Conservation (phyloP, 2,329 filamentous ascomycete species). For the Fusarium cyanostomum region DNA sequence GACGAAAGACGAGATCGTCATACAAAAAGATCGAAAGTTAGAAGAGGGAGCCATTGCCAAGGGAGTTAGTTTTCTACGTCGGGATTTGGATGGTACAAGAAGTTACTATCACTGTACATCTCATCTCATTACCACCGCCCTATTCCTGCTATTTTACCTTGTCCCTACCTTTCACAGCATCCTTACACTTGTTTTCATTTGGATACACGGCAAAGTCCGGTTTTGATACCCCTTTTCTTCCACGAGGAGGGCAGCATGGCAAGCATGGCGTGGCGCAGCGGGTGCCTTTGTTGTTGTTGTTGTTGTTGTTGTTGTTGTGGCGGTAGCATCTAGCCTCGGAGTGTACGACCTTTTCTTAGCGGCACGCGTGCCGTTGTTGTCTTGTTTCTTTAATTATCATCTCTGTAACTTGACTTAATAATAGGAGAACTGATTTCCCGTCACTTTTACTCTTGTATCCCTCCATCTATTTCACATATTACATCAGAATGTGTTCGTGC, state of each 20-base stretch:
- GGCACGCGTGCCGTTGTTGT: conserved; percentile 9
- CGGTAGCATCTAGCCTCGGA: conserved; percentile 37
- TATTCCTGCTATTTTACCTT: conserved; percentile 1
- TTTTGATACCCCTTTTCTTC: conserved; percentile 42
- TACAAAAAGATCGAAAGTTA: not conserved
- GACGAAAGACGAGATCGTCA: not conserved
- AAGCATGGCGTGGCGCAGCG: conserved; percentile 35
- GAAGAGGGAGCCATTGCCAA: not conserved
- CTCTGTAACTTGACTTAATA: conserved; percentile 29
- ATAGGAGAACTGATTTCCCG: conserved; percentile 3
- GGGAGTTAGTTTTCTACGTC: conserved; percentile 26
- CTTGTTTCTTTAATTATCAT: conserved; percentile 20
- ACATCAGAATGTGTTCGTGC: conserved; percentile 19
- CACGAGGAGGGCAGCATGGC: conserved; percentile 34
- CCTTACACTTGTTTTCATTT: conserved; percentile 3
- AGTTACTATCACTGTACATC: not conserved
- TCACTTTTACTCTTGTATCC: conserved; percentile 4
- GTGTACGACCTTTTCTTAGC: conserved; percentile 25
- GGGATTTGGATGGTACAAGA: not conserved
- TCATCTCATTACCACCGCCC: conserved; percentile 5
- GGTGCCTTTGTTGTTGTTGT: conserved; percentile 15
- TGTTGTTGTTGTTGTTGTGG: conserved; percentile 15
- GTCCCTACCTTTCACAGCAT: not conserved
- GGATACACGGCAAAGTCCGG: conserved; percentile 20
- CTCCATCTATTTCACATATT: conserved; percentile 22